Evolutionary conservation across 2,329 filamentous ascomycete species (phyloP).

Genomic region (Neoscytalidium dimidiatum): DNA sequence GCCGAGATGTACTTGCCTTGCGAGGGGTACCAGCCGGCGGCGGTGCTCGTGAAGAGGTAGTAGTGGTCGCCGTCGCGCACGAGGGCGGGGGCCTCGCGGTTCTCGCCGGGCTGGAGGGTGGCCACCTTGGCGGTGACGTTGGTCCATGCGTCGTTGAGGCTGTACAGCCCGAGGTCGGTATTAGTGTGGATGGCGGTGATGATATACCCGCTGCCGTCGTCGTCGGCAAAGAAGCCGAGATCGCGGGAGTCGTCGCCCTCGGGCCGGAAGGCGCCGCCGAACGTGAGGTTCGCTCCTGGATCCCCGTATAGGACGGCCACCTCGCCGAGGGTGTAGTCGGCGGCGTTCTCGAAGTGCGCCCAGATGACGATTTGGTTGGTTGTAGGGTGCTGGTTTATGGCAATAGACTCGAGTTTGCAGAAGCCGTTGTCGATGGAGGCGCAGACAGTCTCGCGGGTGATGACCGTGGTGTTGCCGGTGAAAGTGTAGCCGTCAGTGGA

Average conservation of each 20-base stretch:
- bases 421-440: neutral
- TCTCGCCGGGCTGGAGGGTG: conserved; percentile 21
- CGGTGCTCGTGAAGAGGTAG: conserved; percentile 26
- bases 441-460: neutral
- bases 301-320: conserved; percentile 25
- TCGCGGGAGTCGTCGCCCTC: conserved; percentile 26
- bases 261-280: conserved; percentile 24
- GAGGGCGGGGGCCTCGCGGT: conserved; percentile 26
- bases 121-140: conserved; percentile 21
- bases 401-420: conserved; percentile 25
- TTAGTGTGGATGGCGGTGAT: conserved; percentile 25
- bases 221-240: conserved; percentile 26
- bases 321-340: conserved; percentile 24
- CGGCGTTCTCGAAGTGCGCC: conserved; percentile 24
- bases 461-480: conserved; percentile 23
- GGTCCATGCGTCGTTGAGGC: conserved; percentile 24
- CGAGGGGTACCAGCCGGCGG: conserved; percentile 26
- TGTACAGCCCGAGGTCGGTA: conserved; percentile 26
- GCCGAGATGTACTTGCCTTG: conserved; percentile 18
- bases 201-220: conserved; percentile 21
- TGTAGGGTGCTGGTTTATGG: conserved; percentile 21
- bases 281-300: conserved; percentile 21
- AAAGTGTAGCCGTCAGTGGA: conserved; percentile 25
- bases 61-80: conserved; percentile 22
- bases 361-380: conserved; percentile 24